Base-by-base conservation (phyloP, 2,329 filamentous ascomycete species). In the Parastagonospora nodorum region DNA sequence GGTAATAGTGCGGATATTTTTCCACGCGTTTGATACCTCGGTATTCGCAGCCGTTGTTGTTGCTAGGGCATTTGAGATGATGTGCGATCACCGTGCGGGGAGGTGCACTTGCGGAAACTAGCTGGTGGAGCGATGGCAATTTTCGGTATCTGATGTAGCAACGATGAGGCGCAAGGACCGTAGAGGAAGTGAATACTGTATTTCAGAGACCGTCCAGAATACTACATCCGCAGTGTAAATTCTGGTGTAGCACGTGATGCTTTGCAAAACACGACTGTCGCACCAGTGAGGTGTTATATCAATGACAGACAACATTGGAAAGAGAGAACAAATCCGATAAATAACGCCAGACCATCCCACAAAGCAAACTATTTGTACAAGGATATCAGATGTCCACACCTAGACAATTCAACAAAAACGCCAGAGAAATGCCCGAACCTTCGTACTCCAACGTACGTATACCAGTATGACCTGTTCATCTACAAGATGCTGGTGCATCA, bases 351-450 rank as follows among this genome's bases (percentile, higher is more conserved):
- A 46, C 36, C 48, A 39, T 39, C 33, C 45, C 50, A n/a, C 43
- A 53, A 50, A 45, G 47, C 45, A 53, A 32, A 45, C 42, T 71
- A 69, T 40, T 71, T 59, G 64, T 71, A 70, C 68, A 71, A 66
- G 37, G 68, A 69, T 71, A 71, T 71, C 60, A 64, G 52, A 66
- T 63, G 55, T 53, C 63, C 57, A 60, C 48, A 59, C 60, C 61
- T 53, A 60, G 57, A 39, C 48, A 15, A 51, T 35, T 50, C 43
- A 39, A 49, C 15, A 10, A 24, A 55, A 55, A 45, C 60, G 53
- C 56, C 60, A 38, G 45, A 51, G 51, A 40, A 41, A 60, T 60
- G 43, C 57, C 47, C 48, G 41, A 60, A 56, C 55, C 55, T 44
- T 51, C 54, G 60, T 55, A 53, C 47, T 53, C 36, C 55, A 48